Evolutionary conservation across 2,329 filamentous ascomycete species (phyloP).

Genomic region (Purpureocillium takamizusanense): DNA sequence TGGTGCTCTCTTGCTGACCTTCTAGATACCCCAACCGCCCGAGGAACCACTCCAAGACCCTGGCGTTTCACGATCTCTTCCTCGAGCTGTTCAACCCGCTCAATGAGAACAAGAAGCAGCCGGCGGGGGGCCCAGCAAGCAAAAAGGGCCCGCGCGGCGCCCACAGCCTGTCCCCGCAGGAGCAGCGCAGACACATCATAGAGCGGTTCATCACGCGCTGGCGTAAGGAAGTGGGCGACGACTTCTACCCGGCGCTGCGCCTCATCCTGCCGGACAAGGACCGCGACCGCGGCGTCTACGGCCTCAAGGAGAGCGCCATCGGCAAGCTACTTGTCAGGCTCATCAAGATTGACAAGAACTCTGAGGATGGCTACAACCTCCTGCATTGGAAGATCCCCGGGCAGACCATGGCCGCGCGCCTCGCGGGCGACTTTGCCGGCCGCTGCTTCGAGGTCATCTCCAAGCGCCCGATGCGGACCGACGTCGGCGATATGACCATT

Average conservation of each 20-base stretch:
- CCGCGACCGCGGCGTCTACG: slow-evolving; percentile 84
- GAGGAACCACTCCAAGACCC: slow-evolving; percentile 67
- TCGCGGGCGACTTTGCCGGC: slow-evolving; percentile 86
- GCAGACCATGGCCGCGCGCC: slow-evolving; percentile 48
- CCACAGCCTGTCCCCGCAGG: slow-evolving; percentile 58
- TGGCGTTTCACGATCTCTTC: slow-evolving; percentile 76
- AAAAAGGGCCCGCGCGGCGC: slow-evolving; percentile 53
- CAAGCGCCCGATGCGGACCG: slow-evolving; percentile 68
- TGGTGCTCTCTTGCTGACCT: neutral
- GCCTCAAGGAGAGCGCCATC: slow-evolving; percentile 85
- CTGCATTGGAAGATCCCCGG: slow-evolving; percentile 90
- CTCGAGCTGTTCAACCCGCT: slow-evolving; percentile 72
- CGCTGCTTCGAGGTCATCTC: slow-evolving; percentile 80
- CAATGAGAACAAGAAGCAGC: slow-evolving; percentile 70
- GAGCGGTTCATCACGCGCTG: slow-evolving; percentile 78
- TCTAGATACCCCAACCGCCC: slow-evolving; percentile 75
- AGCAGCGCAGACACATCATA: slow-evolving; percentile 72
- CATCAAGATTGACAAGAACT: slow-evolving; percentile 84
- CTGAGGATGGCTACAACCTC: slow-evolving; percentile 77
- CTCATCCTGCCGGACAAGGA: slow-evolving; percentile 92
- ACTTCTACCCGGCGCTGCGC: slow-evolving; percentile 88
- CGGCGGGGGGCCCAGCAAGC: slow-evolving; percentile 43
- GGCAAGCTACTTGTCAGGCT: slow-evolving; percentile 86
- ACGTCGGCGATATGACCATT: slow-evolving; percentile 72
- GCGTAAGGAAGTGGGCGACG: slow-evolving; percentile 79